A percentile compares a stretch with the other conserved stretches of the same genome.
Evolutionary conservation across 2,329 filamentous ascomycete genomes (phyloP).

Genomic region (Coleophoma eucalyptorum): DNA sequence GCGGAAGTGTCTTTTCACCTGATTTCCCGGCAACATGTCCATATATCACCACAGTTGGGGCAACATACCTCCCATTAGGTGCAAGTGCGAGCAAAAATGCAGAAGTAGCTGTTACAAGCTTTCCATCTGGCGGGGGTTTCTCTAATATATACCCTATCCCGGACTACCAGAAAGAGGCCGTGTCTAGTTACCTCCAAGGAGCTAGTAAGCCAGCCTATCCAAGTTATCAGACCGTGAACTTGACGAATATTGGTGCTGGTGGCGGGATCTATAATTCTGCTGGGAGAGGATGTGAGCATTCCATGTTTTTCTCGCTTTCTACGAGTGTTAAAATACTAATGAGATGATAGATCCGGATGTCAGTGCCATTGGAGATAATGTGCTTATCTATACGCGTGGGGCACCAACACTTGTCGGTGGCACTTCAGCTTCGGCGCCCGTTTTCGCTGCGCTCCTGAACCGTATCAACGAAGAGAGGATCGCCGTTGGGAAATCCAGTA

Average conservation of each 20-base stretch:
- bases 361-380: constrained; percentile 19
- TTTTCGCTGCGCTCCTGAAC: constrained; percentile 51
- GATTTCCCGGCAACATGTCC: constrained; percentile 65
- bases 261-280: constrained; percentile 18
- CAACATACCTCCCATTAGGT: constrained; percentile 41
- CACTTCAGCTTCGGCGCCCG: constrained; percentile 51
- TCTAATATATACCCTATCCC: constrained; percentile 31
- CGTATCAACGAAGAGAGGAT: constrained; percentile 59
- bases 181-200: constrained; percentile 18
- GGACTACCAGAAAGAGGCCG: constrained; percentile 13
- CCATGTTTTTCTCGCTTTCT: too few species aligned
- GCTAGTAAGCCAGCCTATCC: constrained; percentile 18
- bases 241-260: constrained; percentile 8
- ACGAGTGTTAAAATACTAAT: too few species aligned
- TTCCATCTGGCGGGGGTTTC: constrained; percentile 42
- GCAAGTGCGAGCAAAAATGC: constrained; percentile 33
- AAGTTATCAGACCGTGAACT: constrained; percentile 9
- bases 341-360: constrained; percentile 18
- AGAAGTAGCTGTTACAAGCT: constrained; percentile 29
- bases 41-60: constrained; percentile 65
- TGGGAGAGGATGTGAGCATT: constrained; percentile 13
- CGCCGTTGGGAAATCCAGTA: constrained; percentile 36
- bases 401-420: constrained; percentile 32
- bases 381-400: constrained; percentile 18
- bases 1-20: constrained; percentile 28